phyloP scores from a whole-genome alignment of 1,139 yeast genomes.

The Debaryomyces udenii region DNA sequence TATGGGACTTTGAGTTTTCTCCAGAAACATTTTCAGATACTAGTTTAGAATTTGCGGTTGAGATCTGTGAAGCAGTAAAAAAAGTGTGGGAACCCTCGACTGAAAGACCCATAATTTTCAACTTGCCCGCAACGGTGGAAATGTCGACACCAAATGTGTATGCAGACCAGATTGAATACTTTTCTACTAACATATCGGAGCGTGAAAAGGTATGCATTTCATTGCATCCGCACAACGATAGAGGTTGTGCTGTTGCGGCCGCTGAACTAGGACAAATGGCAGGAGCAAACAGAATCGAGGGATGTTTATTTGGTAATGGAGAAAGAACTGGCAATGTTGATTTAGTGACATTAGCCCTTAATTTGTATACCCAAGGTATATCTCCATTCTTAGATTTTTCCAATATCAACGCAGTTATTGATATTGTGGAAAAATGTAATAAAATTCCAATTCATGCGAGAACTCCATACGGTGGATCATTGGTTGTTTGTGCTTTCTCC shows the following conservation, averaged over 20 bases:
- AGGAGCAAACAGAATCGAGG: conserved; percentile 97
- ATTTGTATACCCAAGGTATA: conserved; percentile 93
- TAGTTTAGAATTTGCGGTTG: conserved; percentile 76
- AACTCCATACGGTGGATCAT: conserved; percentile 96
- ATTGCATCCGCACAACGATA: conserved; percentile 93
- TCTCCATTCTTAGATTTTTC: conserved; percentile 86
- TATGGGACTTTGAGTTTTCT: conserved; percentile 90
- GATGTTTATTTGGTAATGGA: conserved; percentile 96
- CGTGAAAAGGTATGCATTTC: conserved; percentile 88
- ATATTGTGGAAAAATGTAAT: conserved; percentile 89
- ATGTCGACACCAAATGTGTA: conserved; percentile 91
- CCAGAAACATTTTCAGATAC: conserved; percentile 96
- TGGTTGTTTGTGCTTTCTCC: conserved; percentile 94
- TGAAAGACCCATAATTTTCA: conserved; percentile 87
- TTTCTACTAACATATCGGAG: conserved; percentile 72
- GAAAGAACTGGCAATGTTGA: conserved; percentile 99
- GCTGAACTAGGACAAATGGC: conserved; percentile 92
- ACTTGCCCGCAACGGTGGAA: conserved; percentile 98
- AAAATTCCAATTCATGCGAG: conserved; percentile 92
- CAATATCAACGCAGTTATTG: conserved; percentile 78
- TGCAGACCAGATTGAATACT: conserved; percentile 96
- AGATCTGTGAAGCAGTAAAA: conserved; percentile 94
- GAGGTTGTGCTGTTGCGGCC: conserved; percentile 98
- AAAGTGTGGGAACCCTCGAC: conserved; percentile 87
- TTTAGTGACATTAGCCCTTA: conserved; percentile 87